Percentiles rank a stretch among this genome's conserved stretches.
Evolutionary conservation across 164 flowering plant species (phyloP).

Genomic region (Taxillus chinensis): DNA sequence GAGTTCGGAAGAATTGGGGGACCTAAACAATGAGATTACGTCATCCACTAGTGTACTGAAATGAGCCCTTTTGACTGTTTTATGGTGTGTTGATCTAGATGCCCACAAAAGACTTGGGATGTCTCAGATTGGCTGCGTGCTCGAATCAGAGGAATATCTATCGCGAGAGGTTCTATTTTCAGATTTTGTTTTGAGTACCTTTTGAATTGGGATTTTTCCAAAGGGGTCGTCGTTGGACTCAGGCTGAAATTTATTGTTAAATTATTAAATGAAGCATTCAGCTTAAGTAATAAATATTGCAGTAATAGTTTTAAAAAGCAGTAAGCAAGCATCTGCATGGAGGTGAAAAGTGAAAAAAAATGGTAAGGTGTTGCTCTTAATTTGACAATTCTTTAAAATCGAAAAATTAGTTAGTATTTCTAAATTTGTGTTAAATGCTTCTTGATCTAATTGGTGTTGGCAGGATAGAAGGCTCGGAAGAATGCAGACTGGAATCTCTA

Average conservation of each 20-base stretch:
- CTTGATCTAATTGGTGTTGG: not conserved
- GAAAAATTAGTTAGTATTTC: not conserved
- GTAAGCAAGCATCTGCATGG: too few relatives aligned
- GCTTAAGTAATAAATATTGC: too few relatives aligned
- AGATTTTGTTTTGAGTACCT: not conserved
- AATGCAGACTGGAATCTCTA: slow-evolving; percentile 8
- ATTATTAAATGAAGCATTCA: too few relatives aligned
- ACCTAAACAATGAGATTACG: slow-evolving; percentile 66
- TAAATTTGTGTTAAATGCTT: too few relatives aligned
- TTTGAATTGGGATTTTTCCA: not conserved
- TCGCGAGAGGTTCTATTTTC: slow-evolving; percentile 52
- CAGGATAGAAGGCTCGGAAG: slow-evolving; percentile 35
- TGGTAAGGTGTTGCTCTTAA: not conserved
- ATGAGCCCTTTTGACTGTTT: slow-evolving; percentile 73
- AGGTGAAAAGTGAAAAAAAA: too few relatives aligned
- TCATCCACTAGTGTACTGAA: slow-evolving; percentile 40
- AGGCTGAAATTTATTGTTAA: too few relatives aligned
- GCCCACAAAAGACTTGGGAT: slow-evolving; percentile 62
- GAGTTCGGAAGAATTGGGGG: slow-evolving; percentile 79
- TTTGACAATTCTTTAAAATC: not conserved
- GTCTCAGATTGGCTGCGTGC: slow-evolving; percentile 89
- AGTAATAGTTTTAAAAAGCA: too few relatives aligned
- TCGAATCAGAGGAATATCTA: slow-evolving; percentile 81
- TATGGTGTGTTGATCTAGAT: slow-evolving; percentile 86
- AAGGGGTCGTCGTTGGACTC: not conserved